Evolutionary conservation across 192 early-diverging fungal genomes (phyloP), one percentile per base, ranked within the genome.

Genomic region (Diversispora epigaea): DNA sequence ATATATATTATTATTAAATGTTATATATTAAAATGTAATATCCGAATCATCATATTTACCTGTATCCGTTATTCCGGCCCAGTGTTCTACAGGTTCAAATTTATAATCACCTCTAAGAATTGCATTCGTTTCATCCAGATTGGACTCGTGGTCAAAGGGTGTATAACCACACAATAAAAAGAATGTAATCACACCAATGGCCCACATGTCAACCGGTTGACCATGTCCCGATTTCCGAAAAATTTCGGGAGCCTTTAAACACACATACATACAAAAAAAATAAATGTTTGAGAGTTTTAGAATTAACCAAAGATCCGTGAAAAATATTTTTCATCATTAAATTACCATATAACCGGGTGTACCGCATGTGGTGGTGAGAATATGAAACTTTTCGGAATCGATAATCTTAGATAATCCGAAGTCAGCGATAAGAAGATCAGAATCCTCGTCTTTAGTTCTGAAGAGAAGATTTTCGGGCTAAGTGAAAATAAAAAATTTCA

Each of bases 381-480:
- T 67, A 57, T 85, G 80, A 54, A 87, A 86, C 62, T 87, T 86
- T 41, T 86, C 81, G 47, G 81, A 83, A 64, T 89, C 84, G 49
- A 92, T 84, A 43, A 89, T 86, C 17, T 84, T 80, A 8, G 92
- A 90, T 77, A 95, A 79, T 10, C 93, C 93, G 83, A 95, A 95
- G 75, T 95, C 93, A n/a, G 89, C 92, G 79, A 95, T 91, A 11
- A 90, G 80, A 21, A 93, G 73, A 66, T 88, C 83, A 19, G 87
- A 80, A 68, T 86, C 84, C 55, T 86, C 85, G 21, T 82, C 90
- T 3, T 78, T 68, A 1, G 83, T 85, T 57, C 82, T 81, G 77
- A 95, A 92, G 54, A 95, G 77, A 57, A 93, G 85, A 80, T 95
- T 95, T 68, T 95, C 92, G 8, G 93, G 86, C 83, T 93, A 84